Evolutionary conservation across 257 asterid genomes (phyloP), one percentile per base, ranked within the genome.

Genomic region (Fraxinus pennsylvanica): DNA sequence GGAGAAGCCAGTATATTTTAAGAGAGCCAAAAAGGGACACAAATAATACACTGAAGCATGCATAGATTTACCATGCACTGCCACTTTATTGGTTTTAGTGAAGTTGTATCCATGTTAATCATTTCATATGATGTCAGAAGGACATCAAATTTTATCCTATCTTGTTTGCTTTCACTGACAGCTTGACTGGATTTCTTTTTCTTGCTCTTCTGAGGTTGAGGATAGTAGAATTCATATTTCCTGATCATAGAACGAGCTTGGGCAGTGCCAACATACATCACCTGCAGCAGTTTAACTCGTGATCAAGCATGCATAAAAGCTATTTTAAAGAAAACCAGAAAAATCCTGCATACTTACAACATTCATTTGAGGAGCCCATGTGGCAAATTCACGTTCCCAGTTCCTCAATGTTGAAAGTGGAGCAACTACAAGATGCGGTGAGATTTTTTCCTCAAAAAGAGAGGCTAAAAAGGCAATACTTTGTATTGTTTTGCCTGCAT

Each of bases 311-410:
- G 50, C 33, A 57, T 69, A 59, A 43, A 59, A 75, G 73, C 65
- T 74, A 74, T 22, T 50, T 41, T 72, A n/a, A 52, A n/a, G 0
- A 66, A 43, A 68, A 82, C 71, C 76, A 27, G 8, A 68, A 71
- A 69, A 8, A 19, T 50, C 54, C 57, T 63, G 81, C 78, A 73
- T 85, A 91, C 99, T 87, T 90, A 96, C 99, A 77, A 96, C 98
- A 89, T 96, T 96, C 96, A 96, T 87, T 54, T 96, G 97, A 77
- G 99, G 99, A 79, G 99, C 98, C 99, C 99, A 96, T 72, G 91
- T 88, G 82, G 99, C 93, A 87, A 96, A 96, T 85, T 96, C 99
- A 74, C 99, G 98, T 75, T 96, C 99, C 99, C 99, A 96, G 82
- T 96, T 96, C 89, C 99, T 92, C 87, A 96, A 85, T 27, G 98